These are phyloP conservation scores for Vachellia pachyceras DNA, from an alignment of 306 rosid genomes.

Conservation along the genomic window DNA sequence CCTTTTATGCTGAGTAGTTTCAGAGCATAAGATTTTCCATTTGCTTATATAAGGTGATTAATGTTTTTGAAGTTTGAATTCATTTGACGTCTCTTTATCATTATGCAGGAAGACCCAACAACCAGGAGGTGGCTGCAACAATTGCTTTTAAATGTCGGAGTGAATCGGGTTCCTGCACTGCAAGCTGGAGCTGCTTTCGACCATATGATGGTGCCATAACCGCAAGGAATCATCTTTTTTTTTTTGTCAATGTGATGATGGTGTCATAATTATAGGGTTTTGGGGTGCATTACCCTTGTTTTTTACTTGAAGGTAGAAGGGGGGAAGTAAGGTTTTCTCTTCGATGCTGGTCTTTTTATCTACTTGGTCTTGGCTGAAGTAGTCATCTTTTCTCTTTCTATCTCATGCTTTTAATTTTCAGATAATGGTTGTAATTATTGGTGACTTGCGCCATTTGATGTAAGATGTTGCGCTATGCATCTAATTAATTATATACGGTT, in stretches of 20 bases:
- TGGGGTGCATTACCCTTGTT: background rate
- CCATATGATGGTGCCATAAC: constrained; percentile 72
- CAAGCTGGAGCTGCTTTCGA: constrained; percentile 89
- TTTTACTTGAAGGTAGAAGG: background rate
- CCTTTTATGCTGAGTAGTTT: background rate
- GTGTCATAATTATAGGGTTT: constrained; percentile 44
- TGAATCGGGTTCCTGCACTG: constrained; percentile 69
- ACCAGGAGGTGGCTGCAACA: constrained; percentile 94
- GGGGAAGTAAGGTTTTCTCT: background rate
- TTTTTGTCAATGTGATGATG: constrained; percentile 47
- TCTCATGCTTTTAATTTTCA: background rate
- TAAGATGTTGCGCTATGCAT: background rate
- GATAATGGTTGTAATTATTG: constrained; percentile 31
- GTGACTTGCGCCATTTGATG: background rate
- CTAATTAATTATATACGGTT: constrained; percentile 11
- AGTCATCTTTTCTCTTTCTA: background rate
- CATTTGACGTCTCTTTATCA: constrained; percentile 21
- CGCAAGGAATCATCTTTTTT: background rate
- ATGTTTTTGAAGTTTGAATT: constrained; percentile 7
- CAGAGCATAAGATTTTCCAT: constrained; percentile 21
- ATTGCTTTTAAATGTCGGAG: constrained; percentile 78
- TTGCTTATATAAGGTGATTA: background rate
- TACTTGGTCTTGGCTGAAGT: background rate
- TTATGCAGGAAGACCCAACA: constrained; percentile 81
- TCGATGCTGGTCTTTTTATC: constrained; percentile 1